A percentile compares a stretch with the other conserved stretches of the same genome.
Conservation (phyloP, 352 stramenopile genomes). For the Pythium chondricola region DNA sequence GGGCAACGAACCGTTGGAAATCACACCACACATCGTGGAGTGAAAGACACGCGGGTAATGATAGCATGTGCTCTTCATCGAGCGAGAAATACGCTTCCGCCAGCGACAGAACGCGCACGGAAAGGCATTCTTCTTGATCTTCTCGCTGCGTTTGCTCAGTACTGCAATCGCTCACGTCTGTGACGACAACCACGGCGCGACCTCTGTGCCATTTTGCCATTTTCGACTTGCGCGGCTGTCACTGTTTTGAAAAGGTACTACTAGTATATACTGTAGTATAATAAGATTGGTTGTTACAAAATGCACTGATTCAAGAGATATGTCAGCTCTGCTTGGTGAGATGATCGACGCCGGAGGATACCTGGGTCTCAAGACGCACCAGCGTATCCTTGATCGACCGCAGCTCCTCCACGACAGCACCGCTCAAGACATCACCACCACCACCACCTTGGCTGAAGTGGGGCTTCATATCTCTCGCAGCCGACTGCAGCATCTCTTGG, state of each 20-base stretch:
- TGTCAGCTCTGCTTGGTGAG: conserved; percentile 3
- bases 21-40: conserved; percentile 25
- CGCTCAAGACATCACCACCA: background rate
- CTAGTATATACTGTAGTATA: too few species aligned
- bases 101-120: conserved; percentile 35
- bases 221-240: background rate
- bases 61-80: conserved; percentile 25
- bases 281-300: too few species aligned
- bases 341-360: conserved; percentile 12
- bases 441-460: too few species aligned
- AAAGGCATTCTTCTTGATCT: too few species aligned
- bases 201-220: conserved; percentile 27
- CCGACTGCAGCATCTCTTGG: background rate
- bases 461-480: too few species aligned
- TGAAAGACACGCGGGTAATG: background rate
- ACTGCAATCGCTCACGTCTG: too few species aligned
- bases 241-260: background rate
- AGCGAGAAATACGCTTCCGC: conserved; percentile 41
- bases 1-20: conserved; percentile 23
- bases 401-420: conserved; percentile 9
- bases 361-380: conserved; percentile 11
- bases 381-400: conserved; percentile 14
- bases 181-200: conserved; percentile 9
- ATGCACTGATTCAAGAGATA: too few species aligned
- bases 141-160: too few species aligned